Conservation (phyloP, 225 moss, liverwort and hornwort species). For the Marchantia polymorpha region DNA sequence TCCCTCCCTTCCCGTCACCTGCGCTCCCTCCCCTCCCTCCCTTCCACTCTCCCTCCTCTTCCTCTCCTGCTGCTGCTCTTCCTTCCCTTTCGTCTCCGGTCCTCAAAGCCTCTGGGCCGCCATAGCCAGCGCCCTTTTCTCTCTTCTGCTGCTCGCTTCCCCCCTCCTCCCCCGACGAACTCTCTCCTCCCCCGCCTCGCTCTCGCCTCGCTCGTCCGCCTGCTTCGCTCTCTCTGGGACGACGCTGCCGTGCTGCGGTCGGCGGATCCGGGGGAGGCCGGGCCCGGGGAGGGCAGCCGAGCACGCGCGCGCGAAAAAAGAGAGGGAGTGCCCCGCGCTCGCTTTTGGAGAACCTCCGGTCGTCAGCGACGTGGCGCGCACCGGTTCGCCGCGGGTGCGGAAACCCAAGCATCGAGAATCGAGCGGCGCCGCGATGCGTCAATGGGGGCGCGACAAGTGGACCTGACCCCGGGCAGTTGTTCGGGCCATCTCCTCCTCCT, state of each 20-base stretch:
- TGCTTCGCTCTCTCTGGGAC: neutral
- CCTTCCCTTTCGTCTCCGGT: neutral
- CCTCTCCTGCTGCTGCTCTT: too few relatives aligned
- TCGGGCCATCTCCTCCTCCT: neutral
- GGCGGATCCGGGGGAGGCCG: neutral
- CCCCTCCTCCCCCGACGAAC: neutral
- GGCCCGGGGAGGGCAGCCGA: neutral
- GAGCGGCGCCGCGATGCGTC: neutral
- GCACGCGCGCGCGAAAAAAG: slow-evolving; percentile 22
- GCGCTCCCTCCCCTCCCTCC: neutral
- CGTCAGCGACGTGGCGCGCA: neutral
- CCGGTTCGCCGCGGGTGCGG: neutral
- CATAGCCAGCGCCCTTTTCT: slow-evolving; percentile 26
- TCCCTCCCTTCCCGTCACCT: neutral
- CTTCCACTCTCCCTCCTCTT: neutral
- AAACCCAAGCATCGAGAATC: slow-evolving; percentile 6
- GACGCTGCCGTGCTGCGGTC: neutral
- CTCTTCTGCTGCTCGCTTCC: too few relatives aligned
- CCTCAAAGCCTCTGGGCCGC: slow-evolving; percentile 13
- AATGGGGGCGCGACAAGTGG: neutral
- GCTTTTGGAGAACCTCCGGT: neutral
- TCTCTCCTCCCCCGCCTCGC: neutral
- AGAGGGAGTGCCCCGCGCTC: slow-evolving; percentile 2
- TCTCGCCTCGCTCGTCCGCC: slow-evolving; percentile 6
- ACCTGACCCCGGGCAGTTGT: neutral